These are phyloP conservation scores for Sugiyamaella castrensis DNA, from an alignment of 1,139 yeast genomes.

Conservation along the genomic window DNA sequence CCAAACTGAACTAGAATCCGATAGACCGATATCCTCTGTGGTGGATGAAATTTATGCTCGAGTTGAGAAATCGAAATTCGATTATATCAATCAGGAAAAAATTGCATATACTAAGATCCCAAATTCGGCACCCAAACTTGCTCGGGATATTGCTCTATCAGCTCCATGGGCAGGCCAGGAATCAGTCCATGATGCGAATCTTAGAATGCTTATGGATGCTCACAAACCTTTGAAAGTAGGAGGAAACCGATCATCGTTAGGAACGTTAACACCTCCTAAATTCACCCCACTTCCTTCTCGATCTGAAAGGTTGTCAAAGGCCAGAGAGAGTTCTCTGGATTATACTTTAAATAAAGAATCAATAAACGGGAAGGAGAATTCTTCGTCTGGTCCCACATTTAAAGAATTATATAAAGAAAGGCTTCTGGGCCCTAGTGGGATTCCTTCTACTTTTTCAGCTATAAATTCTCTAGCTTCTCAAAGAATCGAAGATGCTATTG, in stretches of 20 bases:
- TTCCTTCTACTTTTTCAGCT: conserved; percentile 50
- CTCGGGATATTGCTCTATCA: conserved; percentile 52
- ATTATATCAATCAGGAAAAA: conserved; percentile 40
- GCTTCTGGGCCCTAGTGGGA: conserved; percentile 57
- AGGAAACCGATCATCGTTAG: conserved; percentile 6
- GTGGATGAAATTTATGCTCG: conserved; percentile 26
- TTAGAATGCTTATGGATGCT: conserved; percentile 63
- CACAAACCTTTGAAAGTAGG: conserved; percentile 44
- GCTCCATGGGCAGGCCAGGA: conserved; percentile 74
- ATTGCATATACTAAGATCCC: conserved; percentile 45
- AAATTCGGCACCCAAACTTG: conserved; percentile 47
- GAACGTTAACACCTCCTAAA: conserved; percentile 21
- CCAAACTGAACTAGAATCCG: conserved; percentile 25
- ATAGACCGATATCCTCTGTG: conserved; percentile 2
- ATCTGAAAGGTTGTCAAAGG: conserved; percentile 49
- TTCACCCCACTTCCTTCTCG: conserved; percentile 21
- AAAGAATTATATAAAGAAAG: conserved; percentile 61
- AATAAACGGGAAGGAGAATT: conserved; percentile 23
- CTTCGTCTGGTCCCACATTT: conserved; percentile 48
- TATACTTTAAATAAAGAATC: conserved; percentile 50
- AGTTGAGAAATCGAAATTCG: conserved; percentile 31
- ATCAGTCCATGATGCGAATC: conserved; percentile 46
- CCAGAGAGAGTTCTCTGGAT: conserved; percentile 65
- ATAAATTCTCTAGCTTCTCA: conserved; percentile 70
- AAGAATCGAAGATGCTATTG: conserved; percentile 68